phyloP scores from a whole-genome alignment of 441 rosid genomes.

The Eruca vesicaria region DNA sequence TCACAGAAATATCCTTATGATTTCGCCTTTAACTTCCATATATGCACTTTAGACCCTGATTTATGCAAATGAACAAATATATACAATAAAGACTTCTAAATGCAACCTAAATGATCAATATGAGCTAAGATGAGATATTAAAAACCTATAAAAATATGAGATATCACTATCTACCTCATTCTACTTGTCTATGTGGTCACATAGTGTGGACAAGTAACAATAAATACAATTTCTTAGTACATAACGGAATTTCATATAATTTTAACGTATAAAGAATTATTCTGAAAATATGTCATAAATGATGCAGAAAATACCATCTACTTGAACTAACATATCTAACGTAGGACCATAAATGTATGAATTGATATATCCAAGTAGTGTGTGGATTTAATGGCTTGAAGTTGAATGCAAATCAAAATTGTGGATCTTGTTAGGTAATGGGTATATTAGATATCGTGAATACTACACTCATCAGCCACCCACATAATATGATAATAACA shows the following conservation, averaged over 20 bases:
- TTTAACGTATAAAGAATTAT: not conserved
- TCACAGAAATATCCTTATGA: too few species aligned
- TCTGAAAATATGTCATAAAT: not conserved
- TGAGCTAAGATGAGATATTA: too few species aligned
- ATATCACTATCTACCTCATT: conserved; percentile 12
- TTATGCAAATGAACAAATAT: too few species aligned
- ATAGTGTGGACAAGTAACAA: conserved; percentile 13
- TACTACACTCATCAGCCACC: not conserved
- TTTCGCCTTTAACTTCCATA: too few species aligned
- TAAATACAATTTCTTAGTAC: conserved; percentile 1
- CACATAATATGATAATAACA: not conserved
- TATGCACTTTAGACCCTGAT: too few species aligned
- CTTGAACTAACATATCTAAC: not conserved
- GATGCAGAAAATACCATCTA: not conserved
- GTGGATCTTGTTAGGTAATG: conserved; percentile 17
- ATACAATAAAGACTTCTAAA: too few species aligned
- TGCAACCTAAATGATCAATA: too few species aligned
- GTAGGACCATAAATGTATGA: not conserved
- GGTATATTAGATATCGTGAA: not conserved
- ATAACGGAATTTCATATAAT: not conserved
- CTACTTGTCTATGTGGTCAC: conserved; percentile 23
- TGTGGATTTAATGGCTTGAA: not conserved
- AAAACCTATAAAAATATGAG: too few species aligned
- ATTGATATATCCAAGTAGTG: not conserved
- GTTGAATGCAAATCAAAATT: conserved; percentile 5